Base-by-base conservation (phyloP, 495 filamentous ascomycete species). In the Aspergillus nanangensis region DNA sequence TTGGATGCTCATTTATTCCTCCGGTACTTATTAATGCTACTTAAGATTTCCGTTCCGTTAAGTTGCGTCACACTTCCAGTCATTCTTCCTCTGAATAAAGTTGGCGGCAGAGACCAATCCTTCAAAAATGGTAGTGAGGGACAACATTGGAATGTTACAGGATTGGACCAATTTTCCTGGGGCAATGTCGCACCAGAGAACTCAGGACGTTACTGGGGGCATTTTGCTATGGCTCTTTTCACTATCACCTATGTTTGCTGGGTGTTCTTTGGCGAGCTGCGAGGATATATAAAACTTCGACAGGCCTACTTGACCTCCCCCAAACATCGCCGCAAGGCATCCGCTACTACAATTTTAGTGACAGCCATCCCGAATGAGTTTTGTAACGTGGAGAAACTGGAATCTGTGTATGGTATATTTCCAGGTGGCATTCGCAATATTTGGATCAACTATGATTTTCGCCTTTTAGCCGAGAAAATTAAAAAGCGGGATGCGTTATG, bases 1-100 rank as follows among this genome's bases (percentile, higher is more conserved):
- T 78, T 98, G 31, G 93, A 98, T 66, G 92, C 94, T 56, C 97
- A 96, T 71, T 95, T 98, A 66, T 98, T 97, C 69, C 76, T 98
- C 1, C 88, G 94, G 41, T 98, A 95, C 62, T 75, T 98, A n/a
- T 88, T 92, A 44, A 93, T 95, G 62, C 79, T 98, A 2, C 77
- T 98, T 25, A 86, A 94, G 58, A 92, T 96, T 48, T 97, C 97
- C 57, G 62, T 93, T 15, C 87, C 90, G 7, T 73, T 95, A 44
- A 86, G 85, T 17, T 37, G 84, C 15, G 59, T 95, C 22, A 82
- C 96, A 21, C 71, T 97, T 18, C 94, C 93, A 0, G 82, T 96
- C 39, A 74, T 98, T 29, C 60, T 98, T 5, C 91, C 94, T 0
- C 56, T 98, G 47, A 98, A 98, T 54, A 79, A 76, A 38, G 66